Evolutionary conservation across 305 asterid genomes (phyloP).

Genomic region (Fraxinus ornus): DNA sequence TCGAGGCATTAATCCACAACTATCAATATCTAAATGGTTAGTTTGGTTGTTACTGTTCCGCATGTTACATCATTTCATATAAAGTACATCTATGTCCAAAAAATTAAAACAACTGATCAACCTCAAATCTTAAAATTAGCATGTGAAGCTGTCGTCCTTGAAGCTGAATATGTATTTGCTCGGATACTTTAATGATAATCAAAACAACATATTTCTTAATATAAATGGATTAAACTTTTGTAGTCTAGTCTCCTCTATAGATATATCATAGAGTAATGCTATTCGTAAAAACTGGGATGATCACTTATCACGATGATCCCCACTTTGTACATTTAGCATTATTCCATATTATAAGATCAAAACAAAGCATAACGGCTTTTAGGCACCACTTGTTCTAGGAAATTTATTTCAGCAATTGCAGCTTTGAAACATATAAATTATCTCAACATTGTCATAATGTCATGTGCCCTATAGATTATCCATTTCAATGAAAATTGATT

Average conservation of each 20-base stretch:
- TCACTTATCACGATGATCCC: not conserved
- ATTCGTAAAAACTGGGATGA: not conserved
- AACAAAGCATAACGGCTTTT: not conserved
- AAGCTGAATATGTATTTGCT: not conserved
- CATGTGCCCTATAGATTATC: not conserved
- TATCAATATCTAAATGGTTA: slow-evolving; percentile 29
- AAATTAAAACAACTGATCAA: slow-evolving; percentile 9
- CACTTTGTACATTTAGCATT: not conserved
- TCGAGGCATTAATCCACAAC: slow-evolving; percentile 13
- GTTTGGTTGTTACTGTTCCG: slow-evolving; percentile 35
- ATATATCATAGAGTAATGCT: not conserved
- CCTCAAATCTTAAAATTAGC: slow-evolving; percentile 10
- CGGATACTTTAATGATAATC: slow-evolving; percentile 17
- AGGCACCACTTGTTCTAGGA: not conserved
- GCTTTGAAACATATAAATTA: not conserved
- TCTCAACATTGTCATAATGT: not conserved
- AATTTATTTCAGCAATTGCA: not conserved
- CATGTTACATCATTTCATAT: slow-evolving; percentile 22
- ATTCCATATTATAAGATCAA: not conserved
- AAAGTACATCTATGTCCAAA: slow-evolving; percentile 15
- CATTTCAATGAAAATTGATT: slow-evolving; percentile 9
- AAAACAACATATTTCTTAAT: slow-evolving; percentile 31
- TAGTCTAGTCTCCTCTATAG: slow-evolving; percentile 1
- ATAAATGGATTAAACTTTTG: slow-evolving; percentile 24
- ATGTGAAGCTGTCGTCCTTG: slow-evolving; percentile 22